Conservation (phyloP, 202 grass and related monocot species). For the Schoenoplectus triqueter region DNA sequence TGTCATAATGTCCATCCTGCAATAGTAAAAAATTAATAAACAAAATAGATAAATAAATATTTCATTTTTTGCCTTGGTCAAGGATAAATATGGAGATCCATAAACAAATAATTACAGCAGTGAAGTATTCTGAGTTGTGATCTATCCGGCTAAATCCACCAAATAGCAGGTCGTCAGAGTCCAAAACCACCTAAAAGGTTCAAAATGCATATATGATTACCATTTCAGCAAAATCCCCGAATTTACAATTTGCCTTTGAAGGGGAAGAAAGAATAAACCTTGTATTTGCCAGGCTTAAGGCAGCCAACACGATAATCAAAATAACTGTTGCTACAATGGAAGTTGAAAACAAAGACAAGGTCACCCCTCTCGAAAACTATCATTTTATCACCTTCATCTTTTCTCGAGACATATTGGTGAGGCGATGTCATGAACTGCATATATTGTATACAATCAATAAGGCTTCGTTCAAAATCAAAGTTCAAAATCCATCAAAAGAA, state of each 20-base stretch:
- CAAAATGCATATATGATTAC: constrained; percentile 34
- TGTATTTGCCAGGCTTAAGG: constrained; percentile 75
- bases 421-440: constrained; percentile 95
- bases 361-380: constrained; percentile 88
- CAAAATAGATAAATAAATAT: constrained; percentile 18
- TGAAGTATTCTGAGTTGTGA: constrained; percentile 76
- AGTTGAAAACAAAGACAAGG: constrained; percentile 97
- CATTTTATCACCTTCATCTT: constrained; percentile 86
- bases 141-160: constrained; percentile 87
- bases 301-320: constrained; percentile 84
- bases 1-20: constrained; percentile 79
- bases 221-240: constrained; percentile 24
- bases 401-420: constrained; percentile 93
- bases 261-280: constrained; percentile 55
- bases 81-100: background rate
- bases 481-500: constrained; percentile 30
- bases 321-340: constrained; percentile 91
- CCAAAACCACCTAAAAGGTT: constrained; percentile 65
- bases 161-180: constrained; percentile 87
- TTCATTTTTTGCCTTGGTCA: background rate
- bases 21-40: constrained; percentile 17
- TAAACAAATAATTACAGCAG: constrained; percentile 53
- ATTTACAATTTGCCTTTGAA: background rate
- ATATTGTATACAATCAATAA: constrained; percentile 41
- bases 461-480: background rate